Base-by-base conservation (phyloP, 345 rosid genomes). In the Passiflora organensis region DNA sequence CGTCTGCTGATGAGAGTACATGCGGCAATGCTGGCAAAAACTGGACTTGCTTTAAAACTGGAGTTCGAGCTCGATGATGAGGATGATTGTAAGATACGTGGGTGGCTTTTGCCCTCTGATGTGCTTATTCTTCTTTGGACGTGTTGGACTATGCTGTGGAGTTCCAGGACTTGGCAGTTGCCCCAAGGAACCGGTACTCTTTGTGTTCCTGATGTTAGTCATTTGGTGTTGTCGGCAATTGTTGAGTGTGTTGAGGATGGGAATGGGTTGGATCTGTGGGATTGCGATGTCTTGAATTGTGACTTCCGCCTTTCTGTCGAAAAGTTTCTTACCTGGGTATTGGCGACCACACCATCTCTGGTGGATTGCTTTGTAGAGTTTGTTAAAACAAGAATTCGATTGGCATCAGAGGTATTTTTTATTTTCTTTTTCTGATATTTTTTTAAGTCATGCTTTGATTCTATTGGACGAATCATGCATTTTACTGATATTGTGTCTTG, bases 111-210 rank as follows among this genome's bases (percentile, higher is more conserved):
- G 20, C 78, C 85, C 0, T 6, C 15, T 1, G 87, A 89, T 59
- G 72, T 84, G 59, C 62, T 73, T 59, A 32, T 81, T 64, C 76
- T 91, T 68, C 76, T 89, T 1, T 81, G 78, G 80, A 51, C 80
- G 72, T 82, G 87, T 68, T 93, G 96, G 99, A 53, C 84, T 28
- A 72, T 86, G 93, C 61, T 64, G 19, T 88, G 86, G 83, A 76
- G 74, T 62, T 70, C 77, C 18, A 78, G 71, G 57, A 59, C 49
- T 45, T 48, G 15, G 9, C 55, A n/a, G 34, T 15, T 59, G 34
- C 52, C 63, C 0, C 53, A 62, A 62, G 59, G 53, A 23, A 72
- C 50, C 39, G 65, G 14, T 13, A 55, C 44, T 41, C 48, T 86
- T 21, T 69, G 63, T 51, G 74, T 82, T 53, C 95, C 96, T 1